Conservation (phyloP, 306 rosid genomes). For the Coriaria nepalensis region DNA sequence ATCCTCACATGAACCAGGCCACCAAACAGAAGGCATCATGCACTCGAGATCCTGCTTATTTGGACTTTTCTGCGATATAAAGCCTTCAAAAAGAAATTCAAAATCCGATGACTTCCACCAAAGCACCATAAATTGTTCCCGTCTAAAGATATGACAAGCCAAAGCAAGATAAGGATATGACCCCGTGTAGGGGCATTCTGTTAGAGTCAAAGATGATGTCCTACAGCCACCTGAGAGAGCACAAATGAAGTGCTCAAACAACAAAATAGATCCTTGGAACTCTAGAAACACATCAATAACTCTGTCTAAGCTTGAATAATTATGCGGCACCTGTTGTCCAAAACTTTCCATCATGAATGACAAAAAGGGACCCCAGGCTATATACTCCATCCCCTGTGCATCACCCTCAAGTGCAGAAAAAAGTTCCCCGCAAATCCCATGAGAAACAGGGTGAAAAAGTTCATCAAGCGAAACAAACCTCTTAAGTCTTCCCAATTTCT, state of each 20-base stretch:
- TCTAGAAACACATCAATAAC: slow-evolving; percentile 59
- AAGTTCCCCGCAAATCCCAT: slow-evolving; percentile 63
- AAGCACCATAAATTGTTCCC: slow-evolving; percentile 78
- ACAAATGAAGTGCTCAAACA: slow-evolving; percentile 60
- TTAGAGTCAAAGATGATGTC: slow-evolving; percentile 42
- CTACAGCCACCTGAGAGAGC: slow-evolving; percentile 72
- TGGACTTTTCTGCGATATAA: slow-evolving; percentile 71
- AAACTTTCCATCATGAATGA: slow-evolving; percentile 72
- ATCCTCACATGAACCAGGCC: slow-evolving; percentile 92
- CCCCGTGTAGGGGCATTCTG: slow-evolving; percentile 82
- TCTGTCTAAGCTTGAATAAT: slow-evolving; percentile 69
- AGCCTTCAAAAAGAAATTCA: slow-evolving; percentile 80
- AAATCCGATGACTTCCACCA: slow-evolving; percentile 93
- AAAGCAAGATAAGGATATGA: slow-evolving; percentile 82
- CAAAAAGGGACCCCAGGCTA: slow-evolving; percentile 77
- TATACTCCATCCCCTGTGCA: slow-evolving; percentile 39
- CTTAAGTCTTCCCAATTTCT: slow-evolving; percentile 62
- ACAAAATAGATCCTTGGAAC: slow-evolving; percentile 49
- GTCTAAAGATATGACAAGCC: slow-evolving; percentile 65
- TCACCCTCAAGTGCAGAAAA: slow-evolving; percentile 54
- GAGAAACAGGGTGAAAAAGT: slow-evolving; percentile 52
- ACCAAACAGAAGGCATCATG: slow-evolving; percentile 91
- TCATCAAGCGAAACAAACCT: slow-evolving; percentile 67
- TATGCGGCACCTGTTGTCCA: slow-evolving; percentile 57
- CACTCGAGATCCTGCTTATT: slow-evolving; percentile 88